These are phyloP conservation scores for Aspergillus felis DNA, from an alignment of 2,329 filamentous ascomycete genomes.

Conservation along the genomic window DNA sequence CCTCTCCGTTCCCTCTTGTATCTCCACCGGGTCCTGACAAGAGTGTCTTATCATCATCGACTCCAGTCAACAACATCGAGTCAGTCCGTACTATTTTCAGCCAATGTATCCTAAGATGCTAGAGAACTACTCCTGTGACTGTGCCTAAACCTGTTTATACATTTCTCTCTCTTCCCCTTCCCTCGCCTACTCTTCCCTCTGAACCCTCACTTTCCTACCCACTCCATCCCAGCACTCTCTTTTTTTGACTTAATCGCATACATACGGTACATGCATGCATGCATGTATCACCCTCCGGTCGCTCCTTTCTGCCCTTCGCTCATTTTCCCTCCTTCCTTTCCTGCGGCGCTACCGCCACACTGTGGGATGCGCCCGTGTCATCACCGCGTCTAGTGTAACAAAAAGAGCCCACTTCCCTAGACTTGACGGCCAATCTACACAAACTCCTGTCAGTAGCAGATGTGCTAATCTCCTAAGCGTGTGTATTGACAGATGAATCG, in stretches of 20 bases:
- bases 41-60: conserved; percentile 15
- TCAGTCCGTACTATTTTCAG: conserved; percentile 17
- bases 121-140: conserved; percentile 17
- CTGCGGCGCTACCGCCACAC: conserved; percentile 26
- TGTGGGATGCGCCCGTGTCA: conserved; percentile 36
- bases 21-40: conserved; percentile 13
- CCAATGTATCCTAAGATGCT: conserved; percentile 18
- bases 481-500: conserved; percentile 39
- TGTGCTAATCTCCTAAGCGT: conserved; percentile 33
- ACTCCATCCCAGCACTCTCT: conserved; percentile 5
- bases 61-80: conserved; percentile 14
- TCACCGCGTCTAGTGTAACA: conserved; percentile 35
- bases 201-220: conserved; percentile 4
- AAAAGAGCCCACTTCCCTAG: conserved; percentile 22
- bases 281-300: conserved; percentile 17
- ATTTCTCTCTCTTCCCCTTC: conserved; percentile 1
- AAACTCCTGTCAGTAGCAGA: conserved; percentile 28
- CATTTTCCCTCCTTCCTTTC: conserved; percentile 15
- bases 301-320: conserved; percentile 10
- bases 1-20: conserved; percentile 9
- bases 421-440: conserved; percentile 27
- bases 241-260: conserved; percentile 7
- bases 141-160: conserved; percentile 24
- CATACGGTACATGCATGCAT: conserved; percentile 13
- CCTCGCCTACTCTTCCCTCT: conserved; percentile 3